phyloP scores from a whole-genome alignment of 169 alveolate species.

The Plasmodium knowlesi region DNA sequence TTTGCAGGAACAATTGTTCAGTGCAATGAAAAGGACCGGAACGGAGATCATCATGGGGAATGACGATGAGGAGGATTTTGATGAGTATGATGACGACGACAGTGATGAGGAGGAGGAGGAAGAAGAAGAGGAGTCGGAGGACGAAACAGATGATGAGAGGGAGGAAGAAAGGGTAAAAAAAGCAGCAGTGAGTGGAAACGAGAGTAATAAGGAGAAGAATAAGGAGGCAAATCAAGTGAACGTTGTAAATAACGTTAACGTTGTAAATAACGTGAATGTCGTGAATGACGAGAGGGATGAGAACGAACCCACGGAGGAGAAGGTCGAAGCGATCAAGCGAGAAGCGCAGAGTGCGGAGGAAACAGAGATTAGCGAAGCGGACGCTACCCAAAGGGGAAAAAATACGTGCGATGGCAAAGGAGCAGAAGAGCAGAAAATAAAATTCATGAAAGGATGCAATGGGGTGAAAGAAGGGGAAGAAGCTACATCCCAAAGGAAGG shows the following conservation, averaged over 20 bases:
- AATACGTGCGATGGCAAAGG: background rate
- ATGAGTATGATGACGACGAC: constrained; percentile 22
- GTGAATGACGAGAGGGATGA: background rate
- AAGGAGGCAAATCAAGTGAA: background rate
- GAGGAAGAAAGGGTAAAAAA: background rate
- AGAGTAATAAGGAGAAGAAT: background rate
- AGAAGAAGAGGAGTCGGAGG: constrained; percentile 14
- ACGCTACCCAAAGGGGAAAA: background rate
- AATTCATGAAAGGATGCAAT: background rate
- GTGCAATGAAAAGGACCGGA: background rate
- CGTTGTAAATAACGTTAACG: too few relatives aligned
- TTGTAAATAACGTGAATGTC: too few relatives aligned
- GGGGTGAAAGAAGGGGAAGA: background rate
- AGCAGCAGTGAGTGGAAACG: background rate
- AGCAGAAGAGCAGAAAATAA: background rate
- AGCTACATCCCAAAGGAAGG: background rate
- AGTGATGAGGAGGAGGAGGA: constrained; percentile 9
- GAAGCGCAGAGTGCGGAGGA: background rate
- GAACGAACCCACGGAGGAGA: background rate
- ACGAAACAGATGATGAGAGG: background rate
- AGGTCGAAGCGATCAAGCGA: background rate
- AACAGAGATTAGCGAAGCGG: constrained; percentile 1
- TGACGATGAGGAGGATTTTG: constrained; percentile 18
- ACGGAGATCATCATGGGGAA: background rate
- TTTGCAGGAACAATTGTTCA: background rate